Evolutionary conservation across 164 flowering plant species (phyloP).

Genomic region (Houttuynia cordata): DNA sequence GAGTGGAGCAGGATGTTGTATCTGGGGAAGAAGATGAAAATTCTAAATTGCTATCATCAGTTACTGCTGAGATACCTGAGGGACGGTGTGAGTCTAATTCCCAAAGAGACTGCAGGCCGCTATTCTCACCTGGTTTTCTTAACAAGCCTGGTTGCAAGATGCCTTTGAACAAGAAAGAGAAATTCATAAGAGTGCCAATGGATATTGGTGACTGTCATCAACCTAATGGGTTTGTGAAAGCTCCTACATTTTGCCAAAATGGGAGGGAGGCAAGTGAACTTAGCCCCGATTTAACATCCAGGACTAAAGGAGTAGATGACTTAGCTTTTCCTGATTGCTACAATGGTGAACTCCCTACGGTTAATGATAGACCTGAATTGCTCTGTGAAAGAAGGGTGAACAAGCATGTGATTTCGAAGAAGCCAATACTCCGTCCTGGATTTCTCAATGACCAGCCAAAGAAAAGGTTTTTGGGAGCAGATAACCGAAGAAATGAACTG

Average conservation of each 20-base stretch:
- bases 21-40: not conserved
- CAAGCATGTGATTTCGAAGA: not conserved
- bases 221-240: not conserved
- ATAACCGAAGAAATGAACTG: not conserved
- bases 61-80: not conserved
- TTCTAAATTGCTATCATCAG: not conserved
- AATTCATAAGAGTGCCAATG: slow-evolving; percentile 4
- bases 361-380: not conserved
- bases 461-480: not conserved
- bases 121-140: slow-evolving; percentile 27
- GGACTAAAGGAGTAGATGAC: not conserved
- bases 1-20: slow-evolving; percentile 1
- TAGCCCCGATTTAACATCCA: not conserved
- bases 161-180: slow-evolving; percentile 6
- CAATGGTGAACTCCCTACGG: not conserved
- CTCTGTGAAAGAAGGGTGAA: not conserved
- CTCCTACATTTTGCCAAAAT: not conserved
- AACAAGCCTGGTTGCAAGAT: slow-evolving; percentile 11
- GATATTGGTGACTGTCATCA: slow-evolving; percentile 1
- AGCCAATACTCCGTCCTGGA: not conserved
- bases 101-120: slow-evolving; percentile 17
- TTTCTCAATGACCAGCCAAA: not conserved
- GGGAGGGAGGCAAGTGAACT: not conserved
- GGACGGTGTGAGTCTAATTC: slow-evolving; percentile 2
- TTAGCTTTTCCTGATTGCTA: not conserved